phyloP scores from a whole-genome alignment of 495 filamentous ascomycete genomes.

The Glarea lozoyensis region DNA sequence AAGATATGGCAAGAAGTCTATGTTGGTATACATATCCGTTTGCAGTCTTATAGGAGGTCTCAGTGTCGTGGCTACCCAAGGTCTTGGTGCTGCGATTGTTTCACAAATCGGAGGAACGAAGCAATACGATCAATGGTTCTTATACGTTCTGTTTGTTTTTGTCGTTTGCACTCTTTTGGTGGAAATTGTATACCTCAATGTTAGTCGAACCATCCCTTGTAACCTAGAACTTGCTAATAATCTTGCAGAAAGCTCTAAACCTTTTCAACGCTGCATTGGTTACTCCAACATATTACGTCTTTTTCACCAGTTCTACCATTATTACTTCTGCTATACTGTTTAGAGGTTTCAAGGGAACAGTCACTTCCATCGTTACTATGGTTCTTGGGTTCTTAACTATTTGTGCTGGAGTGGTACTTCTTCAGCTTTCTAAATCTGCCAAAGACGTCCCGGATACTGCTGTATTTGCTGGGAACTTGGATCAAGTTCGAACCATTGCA shows the following conservation, averaged over 20 bases:
- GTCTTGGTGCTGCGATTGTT: slow-evolving; percentile 83
- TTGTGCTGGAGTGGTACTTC: slow-evolving; percentile 87
- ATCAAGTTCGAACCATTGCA: slow-evolving; percentile 90
- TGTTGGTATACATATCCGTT: slow-evolving; percentile 94
- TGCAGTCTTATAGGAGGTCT: slow-evolving; percentile 92
- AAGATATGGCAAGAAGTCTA: slow-evolving; percentile 88
- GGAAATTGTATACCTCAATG: slow-evolving; percentile 93
- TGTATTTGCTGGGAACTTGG: slow-evolving; percentile 85
- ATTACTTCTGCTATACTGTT: slow-evolving; percentile 90
- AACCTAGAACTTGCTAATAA: slow-evolving; percentile 16
- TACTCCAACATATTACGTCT: slow-evolving; percentile 97
- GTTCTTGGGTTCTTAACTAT: slow-evolving; percentile 93
- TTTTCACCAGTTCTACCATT: slow-evolving; percentile 92
- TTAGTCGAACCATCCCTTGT: slow-evolving; percentile 36
- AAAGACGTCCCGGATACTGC: slow-evolving; percentile 94
- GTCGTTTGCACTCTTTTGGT: slow-evolving; percentile 79
- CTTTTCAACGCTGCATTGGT: slow-evolving; percentile 95
- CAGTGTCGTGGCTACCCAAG: slow-evolving; percentile 92
- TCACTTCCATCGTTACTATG: slow-evolving; percentile 73
- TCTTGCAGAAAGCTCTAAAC: slow-evolving; percentile 91
- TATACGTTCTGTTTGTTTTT: slow-evolving; percentile 87
- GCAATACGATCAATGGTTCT: slow-evolving; percentile 97
- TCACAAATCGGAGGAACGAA: slow-evolving; percentile 66
- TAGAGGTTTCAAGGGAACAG: slow-evolving; percentile 84
- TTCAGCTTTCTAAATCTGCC: slow-evolving; percentile 95